phyloP scores from a whole-genome alignment of 768 basidiomycete species.

The Rhodosporidiobolus odoratus region DNA sequence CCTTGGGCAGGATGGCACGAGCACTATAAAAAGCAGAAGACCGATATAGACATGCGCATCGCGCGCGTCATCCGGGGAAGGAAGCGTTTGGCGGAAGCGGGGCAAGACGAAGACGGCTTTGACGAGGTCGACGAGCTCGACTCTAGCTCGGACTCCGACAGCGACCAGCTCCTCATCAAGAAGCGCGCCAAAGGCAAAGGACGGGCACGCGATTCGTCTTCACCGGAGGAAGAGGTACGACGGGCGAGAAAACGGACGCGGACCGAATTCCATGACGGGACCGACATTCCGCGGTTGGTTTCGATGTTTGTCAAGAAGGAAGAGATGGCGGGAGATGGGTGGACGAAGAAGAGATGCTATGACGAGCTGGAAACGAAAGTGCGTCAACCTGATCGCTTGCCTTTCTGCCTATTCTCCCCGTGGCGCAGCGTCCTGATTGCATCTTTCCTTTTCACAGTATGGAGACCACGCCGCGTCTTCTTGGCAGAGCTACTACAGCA shows the following conservation, averaged over 20 bases:
- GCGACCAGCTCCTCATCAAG: not conserved
- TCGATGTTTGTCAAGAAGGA: not conserved
- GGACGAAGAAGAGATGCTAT: not conserved
- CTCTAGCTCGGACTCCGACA: not conserved
- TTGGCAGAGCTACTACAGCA: conserved; percentile 15
- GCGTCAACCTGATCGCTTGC: not conserved
- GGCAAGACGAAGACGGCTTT: not conserved
- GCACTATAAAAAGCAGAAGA: conserved; percentile 3
- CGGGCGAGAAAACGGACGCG: too few relatives aligned
- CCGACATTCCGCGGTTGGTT: not conserved
- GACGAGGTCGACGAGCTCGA: not conserved
- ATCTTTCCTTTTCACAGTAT: not conserved
- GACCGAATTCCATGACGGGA: not conserved
- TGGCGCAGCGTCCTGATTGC: not conserved
- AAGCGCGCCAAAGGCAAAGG: not conserved
- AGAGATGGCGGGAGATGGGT: not conserved
- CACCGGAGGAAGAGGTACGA: not conserved
- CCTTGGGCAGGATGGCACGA: not conserved
- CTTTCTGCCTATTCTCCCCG: not conserved
- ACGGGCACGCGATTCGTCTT: not conserved
- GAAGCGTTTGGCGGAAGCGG: too few relatives aligned
- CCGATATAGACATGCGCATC: conserved; percentile 4
- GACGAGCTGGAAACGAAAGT: not conserved
- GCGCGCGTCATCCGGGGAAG: not conserved
- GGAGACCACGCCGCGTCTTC: conserved; percentile 2